phyloP scores from a whole-genome alignment of 352 stramenopile genomes.

The Globisporangium abappressorium region DNA sequence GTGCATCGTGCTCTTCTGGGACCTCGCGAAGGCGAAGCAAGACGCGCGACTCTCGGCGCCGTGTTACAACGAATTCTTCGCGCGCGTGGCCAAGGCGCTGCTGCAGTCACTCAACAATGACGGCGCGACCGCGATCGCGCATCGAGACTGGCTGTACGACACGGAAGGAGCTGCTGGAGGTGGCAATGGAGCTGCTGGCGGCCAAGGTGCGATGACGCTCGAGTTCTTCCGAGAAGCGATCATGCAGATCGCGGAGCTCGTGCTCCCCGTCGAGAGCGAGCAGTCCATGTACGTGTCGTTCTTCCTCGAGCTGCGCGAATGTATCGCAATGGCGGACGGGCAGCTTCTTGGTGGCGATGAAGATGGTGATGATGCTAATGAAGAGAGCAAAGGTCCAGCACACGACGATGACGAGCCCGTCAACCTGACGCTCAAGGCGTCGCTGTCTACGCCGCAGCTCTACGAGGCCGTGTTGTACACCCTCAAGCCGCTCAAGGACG shows the following conservation, averaged over 20 bases:
- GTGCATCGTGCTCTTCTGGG: conserved; percentile 51
- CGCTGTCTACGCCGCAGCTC: conserved; percentile 10
- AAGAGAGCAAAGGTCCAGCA: neutral
- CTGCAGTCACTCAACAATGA: conserved; percentile 42
- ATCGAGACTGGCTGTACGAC: conserved; percentile 76
- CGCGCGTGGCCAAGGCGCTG: conserved; percentile 54
- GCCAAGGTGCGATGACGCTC: conserved; percentile 25
- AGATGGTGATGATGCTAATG: neutral
- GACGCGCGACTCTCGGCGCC: conserved; percentile 22
- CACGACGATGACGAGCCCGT: neutral
- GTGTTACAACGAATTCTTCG: conserved; percentile 61
- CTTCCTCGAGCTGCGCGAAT: conserved; percentile 55
- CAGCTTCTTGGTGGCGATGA: neutral
- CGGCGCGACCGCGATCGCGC: conserved; percentile 32
- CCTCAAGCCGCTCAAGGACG: conserved; percentile 36
- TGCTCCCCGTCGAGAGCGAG: conserved; percentile 60
- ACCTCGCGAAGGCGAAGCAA: conserved; percentile 44
- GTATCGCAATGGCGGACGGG: conserved; percentile 24
- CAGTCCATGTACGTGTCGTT: conserved; percentile 41
- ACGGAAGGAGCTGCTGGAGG: conserved; percentile 20
- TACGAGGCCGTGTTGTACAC: conserved; percentile 14
- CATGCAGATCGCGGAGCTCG: conserved; percentile 56
- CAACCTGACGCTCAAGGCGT: conserved; percentile 7
- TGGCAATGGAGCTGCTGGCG: conserved; percentile 2
- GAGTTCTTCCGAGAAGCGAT: conserved; percentile 59